Percentiles rank a stretch among this genome's conserved stretches.
Conservation (phyloP, 139 green algal genomes). For the Chlorella sp. region DNA sequence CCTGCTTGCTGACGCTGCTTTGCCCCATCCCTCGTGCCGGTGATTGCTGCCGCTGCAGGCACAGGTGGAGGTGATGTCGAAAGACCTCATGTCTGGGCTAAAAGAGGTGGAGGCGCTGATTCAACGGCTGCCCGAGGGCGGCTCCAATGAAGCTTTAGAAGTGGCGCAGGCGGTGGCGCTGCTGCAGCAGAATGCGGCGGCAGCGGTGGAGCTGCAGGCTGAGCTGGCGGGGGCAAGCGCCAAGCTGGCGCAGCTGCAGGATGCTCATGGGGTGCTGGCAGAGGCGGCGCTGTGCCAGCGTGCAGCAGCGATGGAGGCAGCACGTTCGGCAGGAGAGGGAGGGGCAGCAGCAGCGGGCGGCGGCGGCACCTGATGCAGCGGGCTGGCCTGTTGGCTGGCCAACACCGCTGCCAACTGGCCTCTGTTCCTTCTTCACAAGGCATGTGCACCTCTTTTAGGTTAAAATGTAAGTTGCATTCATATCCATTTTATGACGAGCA, state of each 20-base stretch:
- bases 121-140: conserved; percentile 10
- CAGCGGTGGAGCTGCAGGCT: conserved; percentile 8
- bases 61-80: conserved; percentile 29
- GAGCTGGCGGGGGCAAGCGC: conserved; percentile 10
- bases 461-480: too few relatives aligned
- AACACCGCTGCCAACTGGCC: too few relatives aligned
- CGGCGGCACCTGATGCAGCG: neutral
- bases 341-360: neutral
- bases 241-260: conserved; percentile 35
- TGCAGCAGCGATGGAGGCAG: neutral
- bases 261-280: conserved; percentile 25
- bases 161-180: conserved; percentile 24
- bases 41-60: neutral
- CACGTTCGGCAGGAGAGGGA: neutral
- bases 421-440: too few relatives aligned
- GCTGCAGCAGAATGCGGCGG: conserved; percentile 32
- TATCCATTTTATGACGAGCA: too few relatives aligned
- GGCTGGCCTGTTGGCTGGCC: too few relatives aligned
- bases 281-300: conserved; percentile 5
- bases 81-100: conserved; percentile 10
- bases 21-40: neutral
- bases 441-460: too few relatives aligned
- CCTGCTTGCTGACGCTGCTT: too few relatives aligned
- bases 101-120: conserved; percentile 17
- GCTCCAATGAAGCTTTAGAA: conserved; percentile 5